Percentiles rank a stretch among this genome's conserved stretches.
phyloP scores from a whole-genome alignment of 192 early-diverging fungal species.

The Pilobolus umbonatus region DNA sequence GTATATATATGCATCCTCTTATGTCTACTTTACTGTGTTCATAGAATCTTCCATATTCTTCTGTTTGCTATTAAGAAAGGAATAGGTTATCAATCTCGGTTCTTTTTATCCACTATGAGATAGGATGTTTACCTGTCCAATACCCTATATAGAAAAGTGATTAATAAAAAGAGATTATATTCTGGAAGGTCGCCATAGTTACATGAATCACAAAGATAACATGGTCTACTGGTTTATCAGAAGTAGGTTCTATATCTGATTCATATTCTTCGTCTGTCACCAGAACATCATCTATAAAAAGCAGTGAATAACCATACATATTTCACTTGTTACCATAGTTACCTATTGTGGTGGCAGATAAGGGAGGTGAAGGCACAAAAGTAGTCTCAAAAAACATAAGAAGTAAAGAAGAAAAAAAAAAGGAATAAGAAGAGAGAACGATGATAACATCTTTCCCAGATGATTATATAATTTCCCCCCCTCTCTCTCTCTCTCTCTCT shows the following conservation, averaged over 20 bases:
- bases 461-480: no score
- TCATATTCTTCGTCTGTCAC: not conserved
- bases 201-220: conserved; percentile 38
- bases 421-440: not conserved
- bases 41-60: conserved; percentile 39
- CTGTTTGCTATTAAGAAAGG: conserved; percentile 28
- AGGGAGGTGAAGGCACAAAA: conserved; percentile 26
- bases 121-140: conserved; percentile 32
- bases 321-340: not conserved
- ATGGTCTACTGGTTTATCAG: conserved; percentile 29
- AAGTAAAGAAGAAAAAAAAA: not conserved
- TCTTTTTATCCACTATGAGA: no score
- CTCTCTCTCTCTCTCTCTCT: no score
- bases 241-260: conserved; percentile 1
- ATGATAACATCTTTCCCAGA: not conserved
- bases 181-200: not conserved
- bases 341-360: conserved; percentile 3
- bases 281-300: not conserved
- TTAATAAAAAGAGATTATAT: not conserved
- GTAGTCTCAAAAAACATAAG: conserved; percentile 32
- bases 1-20: not conserved
- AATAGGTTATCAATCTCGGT: not conserved
- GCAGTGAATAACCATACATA: not conserved
- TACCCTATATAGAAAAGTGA: conserved; percentile 18
- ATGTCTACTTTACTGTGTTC: conserved; percentile 29